Evolutionary conservation across 345 rosid species (phyloP), one percentile per base, ranked within the genome.

Genomic region (Citropsis articulata): DNA sequence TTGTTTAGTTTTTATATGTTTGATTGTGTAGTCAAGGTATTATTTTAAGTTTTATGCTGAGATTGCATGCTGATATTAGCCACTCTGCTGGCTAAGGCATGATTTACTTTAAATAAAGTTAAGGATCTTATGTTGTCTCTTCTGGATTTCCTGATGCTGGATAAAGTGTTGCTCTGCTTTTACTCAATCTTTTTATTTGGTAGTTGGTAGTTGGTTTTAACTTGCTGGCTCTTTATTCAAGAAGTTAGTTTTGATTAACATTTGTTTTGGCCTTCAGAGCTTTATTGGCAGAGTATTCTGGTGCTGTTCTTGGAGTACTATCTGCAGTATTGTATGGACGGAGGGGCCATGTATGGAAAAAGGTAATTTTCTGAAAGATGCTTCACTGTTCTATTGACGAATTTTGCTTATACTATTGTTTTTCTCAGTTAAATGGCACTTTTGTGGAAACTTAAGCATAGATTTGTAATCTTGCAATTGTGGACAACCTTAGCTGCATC

Each of bases 271-370:
- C 56, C 60, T 75, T 62, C 73, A 96, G 99, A 82, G 91, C 94
- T 82, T 88, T 96, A 83, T 81, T 96, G 89, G 91, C 91, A 33
- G 99, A 96, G 89, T 96, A 96, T 86, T 94, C 99, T 75, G 99
- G 99, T 73, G 98, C 99, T 79, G 88, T 90, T 77, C 99, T 96
- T 83, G 99, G 98, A 79, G 98, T 94, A 57, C 86, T 96, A 74
- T 96, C 99, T 80, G 99, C 95, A 16, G 91, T 89, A 66, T 82
- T 96, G 48, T 94, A 91, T 89, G 95, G 99, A 63, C 89, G 89
- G 73, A 88, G 82, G 81, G 91, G 90, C 71, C 88, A 89, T 63
- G 78, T 94, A 12, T 92, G 93, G 98, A 96, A 90, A 86, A 96
- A 94, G 97, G 99, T 96, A 86, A 25, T 28, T 74, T 67, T 78